Evolutionary conservation across 2,329 filamentous ascomycete species (phyloP), one percentile per base, ranked within the genome.

Genomic region (Penicillium italicum): DNA sequence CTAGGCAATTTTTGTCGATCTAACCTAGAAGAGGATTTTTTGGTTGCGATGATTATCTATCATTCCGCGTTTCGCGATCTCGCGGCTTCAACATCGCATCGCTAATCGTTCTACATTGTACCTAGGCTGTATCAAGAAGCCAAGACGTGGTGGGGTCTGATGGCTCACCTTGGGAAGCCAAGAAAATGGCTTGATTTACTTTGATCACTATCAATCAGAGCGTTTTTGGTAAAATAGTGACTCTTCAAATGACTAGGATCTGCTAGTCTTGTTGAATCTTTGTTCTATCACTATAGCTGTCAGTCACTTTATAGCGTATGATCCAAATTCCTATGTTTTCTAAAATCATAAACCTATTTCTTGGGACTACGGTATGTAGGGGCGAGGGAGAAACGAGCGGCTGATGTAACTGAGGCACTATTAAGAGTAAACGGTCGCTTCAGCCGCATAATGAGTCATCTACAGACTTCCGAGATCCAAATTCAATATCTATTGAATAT

Each of bases 181-280:
- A 54, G 43, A 42, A 10, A 33, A 47, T 53, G 43, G 28, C 51
- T 50, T 49, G 16, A 37, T 50, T 42, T 26, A 26, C 16, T 33
- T 36, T 54, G 30, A 30, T 41, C 4, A 6, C 36, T n/a, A 24
- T 44, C 10, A 18, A 26, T 26, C n/a, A 22, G 3, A 28, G 11
- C 2, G 5, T 16, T 16, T 33, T 12, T 3, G 12, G n/a, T 28
- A 33, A 24, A 42, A 34, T 7, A 5, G n/a, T 18, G 20, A 26
- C 16, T 33, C 26, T 42, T 9, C 26, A 11, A 2, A 9, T 30
- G 14, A 22, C 24, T 49, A 1, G 10, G 2, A 8, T 46, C 7
- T 14, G 6, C 8, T 34, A 8, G 30, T 12, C 9, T 24, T 18
- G 4, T 24, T 24, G 5, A 24, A 5, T 24, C 24, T 24, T 24